These are phyloP conservation scores for Phytophthora vignae DNA, from an alignment of 352 stramenopile genomes.

Conservation along the genomic window DNA sequence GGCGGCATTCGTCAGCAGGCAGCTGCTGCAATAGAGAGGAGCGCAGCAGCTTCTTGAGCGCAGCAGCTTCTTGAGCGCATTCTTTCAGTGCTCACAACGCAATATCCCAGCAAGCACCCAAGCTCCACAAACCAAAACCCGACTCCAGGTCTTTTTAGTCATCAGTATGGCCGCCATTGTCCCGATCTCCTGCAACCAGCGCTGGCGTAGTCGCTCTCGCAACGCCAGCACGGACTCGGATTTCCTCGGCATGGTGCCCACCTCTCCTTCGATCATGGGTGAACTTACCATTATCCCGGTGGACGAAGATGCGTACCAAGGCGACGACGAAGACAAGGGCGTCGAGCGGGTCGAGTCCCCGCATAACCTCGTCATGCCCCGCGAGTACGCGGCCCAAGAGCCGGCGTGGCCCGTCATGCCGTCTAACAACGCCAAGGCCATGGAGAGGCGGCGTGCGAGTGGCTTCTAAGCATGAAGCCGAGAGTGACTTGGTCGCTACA, in stretches of 20 bases:
- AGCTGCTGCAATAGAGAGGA: constrained; percentile 21
- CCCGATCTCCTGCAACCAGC: constrained; percentile 62
- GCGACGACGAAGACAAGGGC: constrained; percentile 37
- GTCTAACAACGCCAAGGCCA: constrained; percentile 36
- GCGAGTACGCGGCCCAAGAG: constrained; percentile 39
- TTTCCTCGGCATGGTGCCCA: constrained; percentile 21
- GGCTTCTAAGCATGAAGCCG: constrained; percentile 21
- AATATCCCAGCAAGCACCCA: constrained; percentile 21
- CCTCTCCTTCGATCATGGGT: constrained; percentile 10
- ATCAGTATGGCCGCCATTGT: constrained; percentile 63
- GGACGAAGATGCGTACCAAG: constrained; percentile 18
- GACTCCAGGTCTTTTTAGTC: constrained; percentile 6
- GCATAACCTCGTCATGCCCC: constrained; percentile 54
- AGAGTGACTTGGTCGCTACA: not conserved
- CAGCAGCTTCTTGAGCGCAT: constrained; percentile 1
- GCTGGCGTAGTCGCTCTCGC: constrained; percentile 59
- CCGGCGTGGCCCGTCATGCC: constrained; percentile 15
- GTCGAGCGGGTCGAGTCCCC: constrained; percentile 50
- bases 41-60: no score
- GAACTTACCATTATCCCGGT: constrained; percentile 14
- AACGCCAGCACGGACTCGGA: constrained; percentile 56
- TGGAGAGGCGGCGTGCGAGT: constrained; percentile 53
- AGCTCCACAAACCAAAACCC: not conserved
- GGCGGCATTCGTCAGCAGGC: constrained; percentile 27
- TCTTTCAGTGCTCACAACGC: constrained; percentile 7